A percentile compares a stretch with the other conserved stretches of the same genome.
Evolutionary conservation across 805 yeast species (phyloP).

Genomic region (Yueomyces sinensis): DNA sequence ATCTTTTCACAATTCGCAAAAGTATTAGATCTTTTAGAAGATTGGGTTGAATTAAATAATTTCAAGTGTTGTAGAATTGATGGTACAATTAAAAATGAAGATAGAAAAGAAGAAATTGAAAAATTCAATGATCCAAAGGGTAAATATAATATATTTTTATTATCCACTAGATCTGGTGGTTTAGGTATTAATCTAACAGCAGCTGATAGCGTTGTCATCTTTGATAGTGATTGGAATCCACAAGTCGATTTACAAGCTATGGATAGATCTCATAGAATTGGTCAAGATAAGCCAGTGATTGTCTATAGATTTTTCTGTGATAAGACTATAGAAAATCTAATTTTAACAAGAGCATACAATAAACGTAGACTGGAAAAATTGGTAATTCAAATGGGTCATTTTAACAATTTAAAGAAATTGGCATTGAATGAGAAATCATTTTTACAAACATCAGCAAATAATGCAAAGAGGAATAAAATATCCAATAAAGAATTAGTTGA

Average conservation of each 20-base stretch:
- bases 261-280: slow-evolving; percentile 90
- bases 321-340: slow-evolving; percentile 72
- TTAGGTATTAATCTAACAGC: slow-evolving; percentile 75
- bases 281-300: slow-evolving; percentile 74
- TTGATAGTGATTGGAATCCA: slow-evolving; percentile 96
- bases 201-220: slow-evolving; percentile 82
- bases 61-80: slow-evolving; percentile 51
- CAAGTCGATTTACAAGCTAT: slow-evolving; percentile 94
- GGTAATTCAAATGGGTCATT: slow-evolving; percentile 56
- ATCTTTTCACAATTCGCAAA: slow-evolving; percentile 80
- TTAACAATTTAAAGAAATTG: slow-evolving; percentile 30
- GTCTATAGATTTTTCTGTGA: slow-evolving; percentile 66
- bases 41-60: slow-evolving; percentile 45
- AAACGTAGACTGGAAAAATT: slow-evolving; percentile 69
- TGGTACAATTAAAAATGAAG: slow-evolving; percentile 56
- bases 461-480: slow-evolving; percentile 8
- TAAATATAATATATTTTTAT: slow-evolving; percentile 41
- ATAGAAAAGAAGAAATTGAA: slow-evolving; percentile 50
- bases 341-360: slow-evolving; percentile 64
- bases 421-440: slow-evolving; percentile 22
- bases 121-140: slow-evolving; percentile 27
- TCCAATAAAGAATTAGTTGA: slow-evolving; percentile 25
- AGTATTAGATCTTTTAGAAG: slow-evolving; percentile 70
- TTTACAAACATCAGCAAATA: slow-evolving; percentile 9
- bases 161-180: slow-evolving; percentile 92